These are phyloP conservation scores for Bidens hawaiensis DNA, from an alignment of 140 eudicot species.

Conservation along the genomic window DNA sequence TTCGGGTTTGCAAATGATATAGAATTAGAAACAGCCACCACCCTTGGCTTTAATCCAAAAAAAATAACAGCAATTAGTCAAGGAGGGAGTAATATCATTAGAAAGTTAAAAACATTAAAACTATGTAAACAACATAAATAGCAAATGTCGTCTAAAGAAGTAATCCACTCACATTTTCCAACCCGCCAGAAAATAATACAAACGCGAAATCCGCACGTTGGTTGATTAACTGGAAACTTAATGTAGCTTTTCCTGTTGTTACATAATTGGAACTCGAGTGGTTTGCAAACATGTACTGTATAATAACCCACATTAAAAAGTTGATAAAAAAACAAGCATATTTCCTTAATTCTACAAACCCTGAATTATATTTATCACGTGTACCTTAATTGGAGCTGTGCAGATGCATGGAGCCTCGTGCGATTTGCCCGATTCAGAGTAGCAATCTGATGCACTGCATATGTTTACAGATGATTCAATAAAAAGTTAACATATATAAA, in stretches of 20 bases:
- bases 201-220: conserved; percentile 70
- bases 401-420: conserved; percentile 43
- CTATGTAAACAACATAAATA: not conserved
- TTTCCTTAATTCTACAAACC: conserved; percentile 5
- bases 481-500: not conserved
- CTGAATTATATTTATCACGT: not conserved
- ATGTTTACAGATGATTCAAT: not conserved
- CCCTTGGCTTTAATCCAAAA: conserved; percentile 33
- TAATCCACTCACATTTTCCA: conserved; percentile 35
- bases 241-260: conserved; percentile 34
- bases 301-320: not conserved
- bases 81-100: not conserved
- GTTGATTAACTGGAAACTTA: conserved; percentile 55
- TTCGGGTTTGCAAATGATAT: conserved; percentile 51
- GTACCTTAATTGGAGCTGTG: conserved; percentile 68
- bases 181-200: conserved; percentile 59
- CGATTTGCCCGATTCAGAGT: conserved; percentile 17
- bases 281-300: conserved; percentile 65
- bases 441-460: conserved; percentile 54
- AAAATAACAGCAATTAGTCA: not conserved
- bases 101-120: not conserved
- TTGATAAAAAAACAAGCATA: not conserved
- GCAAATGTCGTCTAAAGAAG: not conserved
- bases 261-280: conserved; percentile 38
- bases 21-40: conserved; percentile 50